These are phyloP conservation scores for Gnomoniopsis smithogilvyi DNA, from an alignment of 2,329 filamentous ascomycete species.

Conservation along the genomic window DNA sequence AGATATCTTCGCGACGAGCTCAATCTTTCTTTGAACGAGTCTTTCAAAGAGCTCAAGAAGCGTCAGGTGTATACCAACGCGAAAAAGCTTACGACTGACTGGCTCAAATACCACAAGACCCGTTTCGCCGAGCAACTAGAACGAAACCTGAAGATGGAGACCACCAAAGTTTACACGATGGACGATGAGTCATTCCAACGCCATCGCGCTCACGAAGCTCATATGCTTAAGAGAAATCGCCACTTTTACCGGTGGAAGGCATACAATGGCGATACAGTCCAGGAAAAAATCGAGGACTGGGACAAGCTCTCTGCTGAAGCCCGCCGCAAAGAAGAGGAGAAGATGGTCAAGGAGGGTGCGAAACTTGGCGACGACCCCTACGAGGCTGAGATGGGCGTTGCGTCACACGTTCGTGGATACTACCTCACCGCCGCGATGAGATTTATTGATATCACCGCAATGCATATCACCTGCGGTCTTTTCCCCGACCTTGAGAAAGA, in stretches of 20 bases:
- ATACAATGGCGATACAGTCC: slow-evolving; percentile 27
- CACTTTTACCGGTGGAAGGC: slow-evolving; percentile 47
- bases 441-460: slow-evolving; percentile 56
- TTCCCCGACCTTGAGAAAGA: slow-evolving; percentile 40
- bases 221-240: slow-evolving; percentile 43
- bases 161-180: slow-evolving; percentile 54
- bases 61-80: slow-evolving; percentile 49
- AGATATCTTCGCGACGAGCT: slow-evolving; percentile 45
- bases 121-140: slow-evolving; percentile 36
- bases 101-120: slow-evolving; percentile 37
- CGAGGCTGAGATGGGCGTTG: slow-evolving; percentile 56
- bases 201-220: slow-evolving; percentile 44
- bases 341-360: slow-evolving; percentile 37
- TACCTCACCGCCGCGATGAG: slow-evolving; percentile 64
- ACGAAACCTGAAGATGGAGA: slow-evolving; percentile 51
- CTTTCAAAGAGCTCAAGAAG: slow-evolving; percentile 45
- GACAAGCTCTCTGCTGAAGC: slow-evolving; percentile 48
- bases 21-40: slow-evolving; percentile 40
- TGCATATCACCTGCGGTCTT: slow-evolving; percentile 46
- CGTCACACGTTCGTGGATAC: slow-evolving; percentile 64
- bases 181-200: slow-evolving; percentile 46
- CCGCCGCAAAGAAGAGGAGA: slow-evolving; percentile 38
- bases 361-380: slow-evolving; percentile 58
- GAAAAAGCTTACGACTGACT: slow-evolving; percentile 38
- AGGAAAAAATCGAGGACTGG: slow-evolving; percentile 35